Evolutionary conservation across 2,329 filamentous ascomycete species (phyloP).

Genomic region (Fusarium humuli): DNA sequence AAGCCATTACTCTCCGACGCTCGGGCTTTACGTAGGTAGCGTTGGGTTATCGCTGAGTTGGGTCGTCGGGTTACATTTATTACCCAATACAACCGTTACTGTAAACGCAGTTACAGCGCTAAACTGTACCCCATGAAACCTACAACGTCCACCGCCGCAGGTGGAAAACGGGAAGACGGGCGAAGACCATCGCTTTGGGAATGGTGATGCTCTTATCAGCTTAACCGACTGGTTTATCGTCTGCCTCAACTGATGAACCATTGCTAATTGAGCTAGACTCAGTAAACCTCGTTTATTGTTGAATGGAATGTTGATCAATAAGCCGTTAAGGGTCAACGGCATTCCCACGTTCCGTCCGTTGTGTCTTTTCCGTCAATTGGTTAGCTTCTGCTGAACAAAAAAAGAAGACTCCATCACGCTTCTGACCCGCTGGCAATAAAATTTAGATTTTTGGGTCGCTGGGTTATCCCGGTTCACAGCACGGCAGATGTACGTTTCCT

Average conservation of each 20-base stretch:
- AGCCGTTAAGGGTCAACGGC: slow-evolving; percentile 1
- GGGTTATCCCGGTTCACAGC: background rate
- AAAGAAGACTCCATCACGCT: background rate
- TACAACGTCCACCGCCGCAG: background rate
- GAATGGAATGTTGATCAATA: background rate
- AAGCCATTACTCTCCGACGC: background rate
- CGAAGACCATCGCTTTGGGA: background rate
- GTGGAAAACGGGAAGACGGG: background rate
- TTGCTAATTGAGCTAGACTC: background rate
- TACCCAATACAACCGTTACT: background rate
- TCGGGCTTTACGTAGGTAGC: background rate
- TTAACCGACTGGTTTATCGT: background rate
- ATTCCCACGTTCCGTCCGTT: background rate
- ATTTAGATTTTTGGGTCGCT: background rate
- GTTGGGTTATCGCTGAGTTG: background rate
- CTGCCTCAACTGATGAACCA: background rate
- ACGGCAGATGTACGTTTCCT: background rate
- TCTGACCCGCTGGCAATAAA: background rate
- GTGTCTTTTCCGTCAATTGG: background rate
- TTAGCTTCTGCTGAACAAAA: background rate
- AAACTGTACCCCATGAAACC: background rate
- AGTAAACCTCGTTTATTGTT: background rate
- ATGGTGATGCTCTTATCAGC: background rate
- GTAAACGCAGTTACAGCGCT: background rate
- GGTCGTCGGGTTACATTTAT: background rate